Percentiles rank a stretch among this genome's conserved stretches.
phyloP scores from a whole-genome alignment of 2,329 filamentous ascomycete species.

The Botrytis sinoallii region DNA sequence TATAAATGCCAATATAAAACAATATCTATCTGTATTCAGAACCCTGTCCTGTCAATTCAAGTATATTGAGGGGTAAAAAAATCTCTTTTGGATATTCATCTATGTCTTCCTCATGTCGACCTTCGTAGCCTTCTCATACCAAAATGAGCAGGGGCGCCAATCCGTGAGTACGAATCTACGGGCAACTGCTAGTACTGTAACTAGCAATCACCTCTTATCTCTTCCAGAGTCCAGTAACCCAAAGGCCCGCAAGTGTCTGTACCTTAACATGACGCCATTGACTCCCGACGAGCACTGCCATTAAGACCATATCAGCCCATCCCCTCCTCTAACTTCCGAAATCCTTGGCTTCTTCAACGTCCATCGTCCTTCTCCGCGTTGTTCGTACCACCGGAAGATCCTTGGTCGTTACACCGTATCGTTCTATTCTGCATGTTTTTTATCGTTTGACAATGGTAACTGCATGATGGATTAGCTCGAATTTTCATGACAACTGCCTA shows the following conservation, averaged over 20 bases:
- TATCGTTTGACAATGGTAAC: slow-evolving; percentile 69
- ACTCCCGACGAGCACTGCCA: slow-evolving; percentile 22
- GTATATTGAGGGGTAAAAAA: background rate
- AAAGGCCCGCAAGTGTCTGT: background rate
- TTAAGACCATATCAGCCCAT: slow-evolving; percentile 11
- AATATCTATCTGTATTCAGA: background rate
- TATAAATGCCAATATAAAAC: background rate
- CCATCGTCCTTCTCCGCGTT: background rate
- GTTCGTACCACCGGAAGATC: slow-evolving; percentile 10
- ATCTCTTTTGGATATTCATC: slow-evolving; percentile 1
- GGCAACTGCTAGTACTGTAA: background rate
- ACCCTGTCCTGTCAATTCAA: background rate
- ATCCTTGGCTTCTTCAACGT: background rate
- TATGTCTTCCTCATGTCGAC: background rate
- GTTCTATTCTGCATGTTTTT: slow-evolving; percentile 17
- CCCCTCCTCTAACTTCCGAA: background rate
- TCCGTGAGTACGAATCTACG: background rate
- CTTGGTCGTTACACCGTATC: slow-evolving; percentile 15
- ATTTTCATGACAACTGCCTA: background rate
- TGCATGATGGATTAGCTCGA: background rate
- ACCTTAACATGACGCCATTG: slow-evolving; percentile 24
- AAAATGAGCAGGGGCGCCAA: background rate
- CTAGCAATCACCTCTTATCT: background rate
- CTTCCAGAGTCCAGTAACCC: background rate
- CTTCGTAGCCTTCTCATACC: background rate